These are phyloP conservation scores for Auriscalpium vulgare DNA, from an alignment of 768 basidiomycete genomes.

Conservation along the genomic window DNA sequence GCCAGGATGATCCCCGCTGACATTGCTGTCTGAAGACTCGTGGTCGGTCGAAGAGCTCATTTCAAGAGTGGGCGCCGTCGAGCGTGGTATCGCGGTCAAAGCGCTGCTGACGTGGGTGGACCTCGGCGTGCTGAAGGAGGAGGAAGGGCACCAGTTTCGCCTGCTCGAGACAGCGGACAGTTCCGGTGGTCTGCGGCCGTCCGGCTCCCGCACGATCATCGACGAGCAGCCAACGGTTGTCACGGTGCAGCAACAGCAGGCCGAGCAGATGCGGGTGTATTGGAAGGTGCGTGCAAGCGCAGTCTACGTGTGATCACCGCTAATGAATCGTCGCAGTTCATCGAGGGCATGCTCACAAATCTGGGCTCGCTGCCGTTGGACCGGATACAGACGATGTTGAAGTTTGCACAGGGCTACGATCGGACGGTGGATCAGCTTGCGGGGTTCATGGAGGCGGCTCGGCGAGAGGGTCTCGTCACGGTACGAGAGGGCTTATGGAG, in stretches of 20 bases:
- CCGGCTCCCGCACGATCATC: constrained; percentile 21
- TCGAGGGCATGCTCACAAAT: constrained; percentile 89
- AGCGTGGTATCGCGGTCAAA: constrained; percentile 56
- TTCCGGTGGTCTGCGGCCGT: background rate
- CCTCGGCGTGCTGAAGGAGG: constrained; percentile 71
- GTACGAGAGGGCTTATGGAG: constrained; percentile 69
- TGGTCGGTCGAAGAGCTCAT: constrained; percentile 72
- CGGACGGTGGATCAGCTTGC: constrained; percentile 71
- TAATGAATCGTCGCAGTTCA: constrained; percentile 45
- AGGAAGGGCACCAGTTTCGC: constrained; percentile 47
- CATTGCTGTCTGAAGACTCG: constrained; percentile 33
- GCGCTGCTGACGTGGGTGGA: constrained; percentile 82
- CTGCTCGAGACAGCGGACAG: constrained; percentile 48
- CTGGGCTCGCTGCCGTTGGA: constrained; percentile 67
- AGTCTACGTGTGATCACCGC: background rate
- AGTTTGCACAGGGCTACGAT: constrained; percentile 77
- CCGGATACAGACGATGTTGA: constrained; percentile 85
- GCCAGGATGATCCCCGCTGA: background rate
- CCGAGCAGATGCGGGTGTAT: constrained; percentile 79
- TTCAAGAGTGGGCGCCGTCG: constrained; percentile 53
- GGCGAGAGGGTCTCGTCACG: constrained; percentile 66
- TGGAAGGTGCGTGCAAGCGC: constrained; percentile 59
- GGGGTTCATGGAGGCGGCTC: constrained; percentile 73
- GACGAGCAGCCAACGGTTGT: constrained; percentile 42
- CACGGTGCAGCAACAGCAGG: constrained; percentile 64